Evolutionary conservation across 2,329 filamentous ascomycete genomes (phyloP).

Genomic region (Colletotrichum simmondsii): DNA sequence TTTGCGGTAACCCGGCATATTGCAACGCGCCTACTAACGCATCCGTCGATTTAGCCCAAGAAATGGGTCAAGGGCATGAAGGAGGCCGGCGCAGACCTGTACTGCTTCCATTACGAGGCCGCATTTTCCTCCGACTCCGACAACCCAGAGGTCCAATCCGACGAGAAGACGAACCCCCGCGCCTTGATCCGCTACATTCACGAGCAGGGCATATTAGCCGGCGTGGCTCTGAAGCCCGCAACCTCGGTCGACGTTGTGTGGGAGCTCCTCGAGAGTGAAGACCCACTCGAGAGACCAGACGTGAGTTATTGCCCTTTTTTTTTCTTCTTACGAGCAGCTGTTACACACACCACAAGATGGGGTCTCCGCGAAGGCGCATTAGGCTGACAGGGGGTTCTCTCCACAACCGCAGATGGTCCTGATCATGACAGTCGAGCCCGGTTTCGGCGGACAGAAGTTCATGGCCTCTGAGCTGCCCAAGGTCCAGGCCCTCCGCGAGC

Average conservation of each 20-base stretch:
- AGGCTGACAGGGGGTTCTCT: background rate
- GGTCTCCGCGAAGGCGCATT: constrained; percentile 7
- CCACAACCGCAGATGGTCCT: constrained; percentile 84
- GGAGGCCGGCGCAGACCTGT: constrained; percentile 94
- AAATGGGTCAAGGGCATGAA: constrained; percentile 98
- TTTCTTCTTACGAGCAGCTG: background rate
- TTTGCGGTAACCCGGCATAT: background rate
- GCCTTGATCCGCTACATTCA: constrained; percentile 94
- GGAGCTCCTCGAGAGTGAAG: constrained; percentile 82
- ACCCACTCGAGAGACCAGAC: constrained; percentile 84
- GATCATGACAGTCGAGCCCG: constrained; percentile 97
- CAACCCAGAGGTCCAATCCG: constrained; percentile 75
- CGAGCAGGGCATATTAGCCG: constrained; percentile 85
- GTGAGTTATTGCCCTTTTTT: constrained; percentile 65
- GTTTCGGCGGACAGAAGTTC: constrained; percentile 98
- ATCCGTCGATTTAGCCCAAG: constrained; percentile 75
- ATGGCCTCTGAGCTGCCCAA: constrained; percentile 97
- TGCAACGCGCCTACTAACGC: constrained; percentile 4
- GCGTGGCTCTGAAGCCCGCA: constrained; percentile 94
- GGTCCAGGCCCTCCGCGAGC: constrained; percentile 82
- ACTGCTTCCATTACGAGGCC: constrained; percentile 99
- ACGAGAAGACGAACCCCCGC: constrained; percentile 80
- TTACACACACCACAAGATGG: background rate
- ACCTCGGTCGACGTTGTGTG: constrained; percentile 92
- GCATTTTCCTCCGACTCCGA: constrained; percentile 90